phyloP scores from a whole-genome alignment of 2,329 filamentous ascomycete genomes.

The Botrytis porri region DNA sequence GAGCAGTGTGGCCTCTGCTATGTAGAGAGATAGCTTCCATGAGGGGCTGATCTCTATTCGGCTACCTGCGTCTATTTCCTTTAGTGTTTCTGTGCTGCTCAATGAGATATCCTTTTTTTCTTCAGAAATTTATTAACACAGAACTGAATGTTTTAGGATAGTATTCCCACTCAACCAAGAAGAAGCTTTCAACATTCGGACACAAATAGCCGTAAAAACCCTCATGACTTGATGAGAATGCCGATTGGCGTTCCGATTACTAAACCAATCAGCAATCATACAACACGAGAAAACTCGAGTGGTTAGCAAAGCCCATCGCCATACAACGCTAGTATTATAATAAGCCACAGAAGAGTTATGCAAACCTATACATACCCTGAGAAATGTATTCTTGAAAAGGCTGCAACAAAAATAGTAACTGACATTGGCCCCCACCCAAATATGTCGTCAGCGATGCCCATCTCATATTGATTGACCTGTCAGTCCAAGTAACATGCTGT shows the following conservation, averaged over 20 bases:
- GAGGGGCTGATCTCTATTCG: background rate
- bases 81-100: background rate
- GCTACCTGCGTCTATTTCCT: background rate
- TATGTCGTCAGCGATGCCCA: background rate
- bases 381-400: background rate
- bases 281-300: background rate
- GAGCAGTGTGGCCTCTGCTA: background rate
- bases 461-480: too few relatives aligned
- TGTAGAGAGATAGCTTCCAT: background rate
- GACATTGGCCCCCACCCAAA: background rate
- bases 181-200: too few relatives aligned
- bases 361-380: background rate
- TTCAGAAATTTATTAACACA: background rate
- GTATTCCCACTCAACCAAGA: background rate
- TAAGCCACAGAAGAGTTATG: background rate
- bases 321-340: background rate
- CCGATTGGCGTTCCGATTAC: fast-evolving
- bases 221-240: background rate
- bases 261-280: background rate
- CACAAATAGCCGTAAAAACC: background rate
- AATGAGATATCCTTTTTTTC: fast-evolving
- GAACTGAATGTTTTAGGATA: background rate
- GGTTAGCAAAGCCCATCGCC: background rate
- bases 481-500: too few relatives aligned
- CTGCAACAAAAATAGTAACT: background rate